phyloP scores from a whole-genome alignment of 257 asterid species.

The Cinchona pubescens region DNA sequence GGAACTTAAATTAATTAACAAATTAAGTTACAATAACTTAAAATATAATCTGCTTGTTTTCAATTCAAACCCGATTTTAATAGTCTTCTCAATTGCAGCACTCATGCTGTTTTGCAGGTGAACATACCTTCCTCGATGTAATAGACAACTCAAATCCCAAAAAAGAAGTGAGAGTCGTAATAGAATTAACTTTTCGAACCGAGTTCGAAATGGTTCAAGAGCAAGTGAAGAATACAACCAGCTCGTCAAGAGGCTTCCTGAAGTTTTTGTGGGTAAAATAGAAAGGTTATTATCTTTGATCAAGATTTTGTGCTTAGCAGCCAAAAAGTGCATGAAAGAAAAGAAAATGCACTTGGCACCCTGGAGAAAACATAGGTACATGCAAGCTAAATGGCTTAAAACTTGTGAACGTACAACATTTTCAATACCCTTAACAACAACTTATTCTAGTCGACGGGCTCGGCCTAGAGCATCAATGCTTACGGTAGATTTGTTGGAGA shows the following conservation, averaged over 20 bases:
- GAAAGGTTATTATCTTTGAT: slow-evolving; percentile 58
- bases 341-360: slow-evolving; percentile 91
- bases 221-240: slow-evolving; percentile 64
- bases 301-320: slow-evolving; percentile 62
- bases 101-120: slow-evolving; percentile 45
- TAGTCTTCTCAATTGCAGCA: slow-evolving; percentile 5
- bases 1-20: neutral
- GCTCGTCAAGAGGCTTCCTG: slow-evolving; percentile 55
- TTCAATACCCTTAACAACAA: slow-evolving; percentile 28
- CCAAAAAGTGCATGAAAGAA: slow-evolving; percentile 87
- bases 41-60: neutral
- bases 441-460: slow-evolving; percentile 33
- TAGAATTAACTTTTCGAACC: slow-evolving; percentile 64
- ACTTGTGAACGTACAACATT: slow-evolving; percentile 39
- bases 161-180: slow-evolving; percentile 57
- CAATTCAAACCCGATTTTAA: neutral
- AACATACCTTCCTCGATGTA: slow-evolving; percentile 80
- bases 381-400: slow-evolving; percentile 90
- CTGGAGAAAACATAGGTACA: slow-evolving; percentile 84
- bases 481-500: slow-evolving; percentile 60
- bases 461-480: slow-evolving; percentile 69
- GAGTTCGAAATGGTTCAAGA: slow-evolving; percentile 89
- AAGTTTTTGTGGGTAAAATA: slow-evolving; percentile 66
- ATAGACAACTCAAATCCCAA: slow-evolving; percentile 55
- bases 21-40: neutral